Evolutionary conservation across 2,329 filamentous ascomycete species (phyloP), one percentile per base, ranked within the genome.

Genomic region (Monilinia laxa): DNA sequence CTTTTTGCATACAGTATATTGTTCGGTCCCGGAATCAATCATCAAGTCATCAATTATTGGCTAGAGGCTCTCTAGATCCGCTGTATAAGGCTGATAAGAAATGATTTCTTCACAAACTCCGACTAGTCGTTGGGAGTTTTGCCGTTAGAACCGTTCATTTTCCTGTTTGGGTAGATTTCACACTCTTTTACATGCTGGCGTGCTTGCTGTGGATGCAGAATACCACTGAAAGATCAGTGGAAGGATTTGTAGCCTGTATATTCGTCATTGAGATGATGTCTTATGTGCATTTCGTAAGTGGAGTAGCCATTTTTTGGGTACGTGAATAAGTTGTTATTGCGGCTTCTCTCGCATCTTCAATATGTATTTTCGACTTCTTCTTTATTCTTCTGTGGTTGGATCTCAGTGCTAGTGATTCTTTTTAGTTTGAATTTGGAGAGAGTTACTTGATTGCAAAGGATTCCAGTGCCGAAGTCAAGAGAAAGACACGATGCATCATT

Each of bases 401-500:
- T 58, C 31, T 20, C 7, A 12, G 40, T 31, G 56, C 16, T 47
- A 12, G 40, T 31, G 56, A 47, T 31, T 35, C 5, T 35, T 35
- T 35, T 35, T 35, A 35, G 5, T 35, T 9, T 35, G 31, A 6
- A 12, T 23, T 62, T 51, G 18, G 58, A 25, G 23, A 35, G 31
- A 35, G 5, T 20, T 25, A 12, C 18, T 28, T 20, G 18, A 45
- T 45, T 28, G 38, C 4, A 45, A n/a, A 20, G 1, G 20, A 45
- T 23, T 45, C 12, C 25, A 47, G 16, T n/a, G 6, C 14, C 18
- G 40, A 58, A 45, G 14, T 6, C 31, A 35, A 18, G 23, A 62
- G 11, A 28, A 53, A 56, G 16, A 64, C 47, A 64, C 5, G 52
- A 57, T 51, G n/a, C 55, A 16, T n/a, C 23, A 64, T 49, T 64